A percentile compares a stretch with the other conserved stretches of the same genome.
Evolutionary conservation across 768 basidiomycete genomes (phyloP).

Genomic region (Serendipita sp.): DNA sequence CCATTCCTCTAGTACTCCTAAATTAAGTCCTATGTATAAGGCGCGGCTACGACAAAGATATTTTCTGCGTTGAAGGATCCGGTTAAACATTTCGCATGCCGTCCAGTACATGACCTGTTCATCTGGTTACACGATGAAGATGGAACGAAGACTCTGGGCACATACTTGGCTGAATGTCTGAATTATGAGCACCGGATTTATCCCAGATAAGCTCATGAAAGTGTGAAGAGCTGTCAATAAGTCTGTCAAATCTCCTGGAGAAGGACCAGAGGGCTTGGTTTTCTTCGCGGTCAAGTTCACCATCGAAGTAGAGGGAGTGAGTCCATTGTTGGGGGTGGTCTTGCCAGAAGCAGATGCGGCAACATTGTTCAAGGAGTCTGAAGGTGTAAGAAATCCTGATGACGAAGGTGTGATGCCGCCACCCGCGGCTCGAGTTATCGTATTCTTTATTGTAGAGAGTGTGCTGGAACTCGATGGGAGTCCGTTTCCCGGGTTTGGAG

Average conservation of each 20-base stretch:
- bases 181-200: conserved; percentile 74
- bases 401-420: background rate
- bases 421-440: background rate
- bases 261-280: background rate
- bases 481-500: background rate
- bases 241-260: conserved; percentile 38
- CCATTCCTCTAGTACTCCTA: conserved; percentile 83
- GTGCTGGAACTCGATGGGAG: background rate
- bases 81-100: conserved; percentile 75
- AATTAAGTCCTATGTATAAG: conserved; percentile 75
- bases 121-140: conserved; percentile 50
- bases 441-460: background rate
- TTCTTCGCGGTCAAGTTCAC: background rate
- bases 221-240: conserved; percentile 77
- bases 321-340: background rate
- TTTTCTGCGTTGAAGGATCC: conserved; percentile 78
- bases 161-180: conserved; percentile 89
- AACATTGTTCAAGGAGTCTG: background rate
- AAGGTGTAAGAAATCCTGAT: too few relatives aligned
- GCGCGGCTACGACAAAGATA: conserved; percentile 85
- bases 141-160: conserved; percentile 66
- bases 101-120: conserved; percentile 99
- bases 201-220: conserved; percentile 65
- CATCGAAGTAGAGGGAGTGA: background rate
- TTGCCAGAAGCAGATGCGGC: background rate